Evolutionary conservation across 371 early-diverging fungal genomes (phyloP).

Genomic region (Entomophthora muscae): DNA sequence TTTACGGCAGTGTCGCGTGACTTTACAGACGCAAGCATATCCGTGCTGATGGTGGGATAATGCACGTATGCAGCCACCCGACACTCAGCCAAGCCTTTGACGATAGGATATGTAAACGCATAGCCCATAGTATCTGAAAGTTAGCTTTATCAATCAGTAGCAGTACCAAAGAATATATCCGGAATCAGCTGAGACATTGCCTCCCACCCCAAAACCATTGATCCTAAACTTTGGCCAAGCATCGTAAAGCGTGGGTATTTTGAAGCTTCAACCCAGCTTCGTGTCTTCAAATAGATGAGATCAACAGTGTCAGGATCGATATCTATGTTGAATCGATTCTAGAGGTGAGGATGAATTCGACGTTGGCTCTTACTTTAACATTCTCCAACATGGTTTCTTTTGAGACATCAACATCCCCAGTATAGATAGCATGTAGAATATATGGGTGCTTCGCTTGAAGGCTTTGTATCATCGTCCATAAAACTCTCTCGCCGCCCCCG

Average conservation of each 20-base stretch:
- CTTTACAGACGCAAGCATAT: constrained; percentile 73
- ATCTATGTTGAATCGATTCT: constrained; percentile 56
- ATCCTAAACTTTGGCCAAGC: constrained; percentile 70
- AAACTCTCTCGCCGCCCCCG: constrained; percentile 91
- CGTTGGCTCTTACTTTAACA: constrained; percentile 28
- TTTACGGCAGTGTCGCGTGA: constrained; percentile 41
- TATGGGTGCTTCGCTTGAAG: constrained; percentile 42
- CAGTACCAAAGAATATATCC: constrained; percentile 57
- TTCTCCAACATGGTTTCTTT: constrained; percentile 29
- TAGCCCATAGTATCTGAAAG: constrained; percentile 82
- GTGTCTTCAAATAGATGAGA: constrained; percentile 36
- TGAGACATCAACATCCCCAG: constrained; percentile 39
- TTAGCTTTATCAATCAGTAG: neutral
- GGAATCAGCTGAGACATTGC: constrained; percentile 49
- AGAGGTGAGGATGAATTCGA: constrained; percentile 6
- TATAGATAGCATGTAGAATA: constrained; percentile 55
- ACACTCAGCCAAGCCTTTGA: constrained; percentile 32
- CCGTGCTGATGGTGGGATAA: constrained; percentile 91
- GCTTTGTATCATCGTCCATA: constrained; percentile 74
- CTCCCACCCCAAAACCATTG: constrained; percentile 54
- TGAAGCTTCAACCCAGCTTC: constrained; percentile 45
- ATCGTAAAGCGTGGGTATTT: constrained; percentile 72
- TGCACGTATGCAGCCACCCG: constrained; percentile 79
- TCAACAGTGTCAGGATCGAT: constrained; percentile 32
- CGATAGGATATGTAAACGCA: constrained; percentile 81